Percentiles rank a stretch among this genome's conserved stretches.
Conservation (phyloP, 176 grass and related monocot genomes). For the Aegilops umbellulata region DNA sequence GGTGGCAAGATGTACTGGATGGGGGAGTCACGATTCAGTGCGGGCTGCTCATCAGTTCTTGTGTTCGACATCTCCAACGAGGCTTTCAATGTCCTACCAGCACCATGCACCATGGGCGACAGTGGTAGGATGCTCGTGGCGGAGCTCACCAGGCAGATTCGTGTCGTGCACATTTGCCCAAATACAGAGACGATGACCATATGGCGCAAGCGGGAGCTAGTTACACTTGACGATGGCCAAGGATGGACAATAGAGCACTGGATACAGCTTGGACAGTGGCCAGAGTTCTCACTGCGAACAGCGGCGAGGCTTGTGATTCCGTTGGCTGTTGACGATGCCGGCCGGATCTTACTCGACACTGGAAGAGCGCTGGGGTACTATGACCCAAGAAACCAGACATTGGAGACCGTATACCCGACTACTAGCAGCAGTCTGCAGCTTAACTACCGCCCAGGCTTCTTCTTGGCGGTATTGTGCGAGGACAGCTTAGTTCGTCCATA, state of each 20-base stretch:
- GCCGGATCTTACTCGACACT: neutral
- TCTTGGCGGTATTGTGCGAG: neutral
- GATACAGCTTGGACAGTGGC: neutral
- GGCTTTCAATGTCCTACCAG: neutral
- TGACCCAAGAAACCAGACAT: neutral
- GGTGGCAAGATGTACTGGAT: neutral
- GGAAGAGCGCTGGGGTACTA: neutral
- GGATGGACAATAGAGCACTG: neutral
- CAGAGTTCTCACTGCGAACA: neutral
- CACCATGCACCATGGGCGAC: neutral
- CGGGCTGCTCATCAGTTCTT: neutral
- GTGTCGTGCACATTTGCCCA: neutral
- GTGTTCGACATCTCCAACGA: neutral
- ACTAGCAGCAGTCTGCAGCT: neutral
- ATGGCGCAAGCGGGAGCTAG: neutral
- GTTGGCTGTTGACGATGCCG: neutral
- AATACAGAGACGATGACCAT: neutral
- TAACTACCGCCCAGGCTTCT: neutral
- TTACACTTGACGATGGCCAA: neutral
- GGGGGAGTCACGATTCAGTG: neutral
- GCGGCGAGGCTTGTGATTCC: neutral
- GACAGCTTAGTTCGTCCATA: neutral
- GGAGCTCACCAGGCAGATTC: neutral
- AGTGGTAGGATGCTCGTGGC: neutral
- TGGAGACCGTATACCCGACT: neutral